Evolutionary conservation across 257 asterid species (phyloP).

Genomic region (Solanum corneliomulleri): DNA sequence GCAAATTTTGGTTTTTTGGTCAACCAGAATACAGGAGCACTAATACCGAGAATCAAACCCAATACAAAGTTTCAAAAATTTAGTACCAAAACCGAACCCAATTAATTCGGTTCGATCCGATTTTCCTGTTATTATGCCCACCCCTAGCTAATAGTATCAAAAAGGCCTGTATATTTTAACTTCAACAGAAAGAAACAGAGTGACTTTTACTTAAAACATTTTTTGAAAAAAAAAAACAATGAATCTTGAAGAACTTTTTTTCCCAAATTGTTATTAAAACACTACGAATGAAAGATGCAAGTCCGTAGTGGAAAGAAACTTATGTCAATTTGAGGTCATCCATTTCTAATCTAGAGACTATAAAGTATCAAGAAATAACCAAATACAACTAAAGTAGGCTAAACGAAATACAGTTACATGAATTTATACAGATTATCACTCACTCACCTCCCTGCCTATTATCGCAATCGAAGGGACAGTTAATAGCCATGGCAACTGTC

Average conservation of each 20-base stretch:
- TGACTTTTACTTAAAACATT: neutral
- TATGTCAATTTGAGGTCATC: neutral
- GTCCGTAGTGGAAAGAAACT: neutral
- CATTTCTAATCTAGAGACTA: neutral
- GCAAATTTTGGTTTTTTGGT: neutral
- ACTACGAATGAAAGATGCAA: neutral
- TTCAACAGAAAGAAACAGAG: neutral
- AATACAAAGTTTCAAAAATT: neutral
- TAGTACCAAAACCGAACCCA: neutral
- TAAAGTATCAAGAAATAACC: neutral
- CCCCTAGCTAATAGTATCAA: neutral
- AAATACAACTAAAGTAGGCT: neutral
- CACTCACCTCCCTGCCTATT: constrained; percentile 96
- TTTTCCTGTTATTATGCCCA: neutral
- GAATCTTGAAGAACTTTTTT: neutral
- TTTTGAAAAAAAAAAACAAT: neutral
- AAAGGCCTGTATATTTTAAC: neutral
- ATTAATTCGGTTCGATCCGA: neutral
- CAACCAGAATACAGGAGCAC: neutral
- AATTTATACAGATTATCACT: neutral
- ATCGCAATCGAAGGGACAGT: constrained; percentile 84
- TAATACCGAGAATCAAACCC: neutral
- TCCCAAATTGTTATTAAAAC: neutral
- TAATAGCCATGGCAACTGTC: constrained; percentile 76
- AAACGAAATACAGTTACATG: neutral